These are phyloP conservation scores for Penicillium samsonianum DNA, from an alignment of 495 filamentous ascomycete genomes.

Conservation along the genomic window DNA sequence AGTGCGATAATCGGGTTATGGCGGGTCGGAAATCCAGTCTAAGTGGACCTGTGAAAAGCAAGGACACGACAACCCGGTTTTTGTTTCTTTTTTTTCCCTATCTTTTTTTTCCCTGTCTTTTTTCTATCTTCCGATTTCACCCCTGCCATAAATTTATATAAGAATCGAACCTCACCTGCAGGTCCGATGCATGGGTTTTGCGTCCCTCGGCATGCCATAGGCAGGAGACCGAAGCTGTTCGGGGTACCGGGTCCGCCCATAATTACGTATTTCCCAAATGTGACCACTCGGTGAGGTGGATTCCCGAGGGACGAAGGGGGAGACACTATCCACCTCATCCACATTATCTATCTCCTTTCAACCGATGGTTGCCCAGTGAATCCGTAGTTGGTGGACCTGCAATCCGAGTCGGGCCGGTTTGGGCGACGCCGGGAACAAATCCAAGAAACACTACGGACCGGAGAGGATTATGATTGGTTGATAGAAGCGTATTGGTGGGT, in stretches of 20 bases:
- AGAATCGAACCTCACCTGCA: constrained; percentile 10
- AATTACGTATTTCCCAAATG: constrained; percentile 28
- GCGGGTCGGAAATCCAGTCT: constrained; percentile 28
- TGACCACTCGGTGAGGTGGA: constrained; percentile 32
- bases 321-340: constrained; percentile 19
- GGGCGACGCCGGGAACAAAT: constrained; percentile 30
- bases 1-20: constrained; percentile 26
- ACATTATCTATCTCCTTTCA: constrained; percentile 19
- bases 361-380: constrained; percentile 33
- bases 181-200: constrained; percentile 1
- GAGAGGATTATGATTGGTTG: constrained; percentile 23
- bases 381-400: constrained; percentile 28
- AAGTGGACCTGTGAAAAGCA: constrained; percentile 30
- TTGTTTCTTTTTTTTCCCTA: constrained; percentile 24
- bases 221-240: background rate
- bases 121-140: background rate
- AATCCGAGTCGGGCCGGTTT: constrained; percentile 40
- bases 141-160: constrained; percentile 4
- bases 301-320: constrained; percentile 26
- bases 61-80: constrained; percentile 16
- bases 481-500: constrained; percentile 18
- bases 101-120: constrained; percentile 10
- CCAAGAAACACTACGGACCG: constrained; percentile 21
- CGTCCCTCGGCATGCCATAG: constrained; percentile 9
- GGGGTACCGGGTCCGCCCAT: constrained; percentile 14